Evolutionary conservation across 257 asterid genomes (phyloP), one percentile per base, ranked within the genome.

Genomic region (Sherardia arvensis): DNA sequence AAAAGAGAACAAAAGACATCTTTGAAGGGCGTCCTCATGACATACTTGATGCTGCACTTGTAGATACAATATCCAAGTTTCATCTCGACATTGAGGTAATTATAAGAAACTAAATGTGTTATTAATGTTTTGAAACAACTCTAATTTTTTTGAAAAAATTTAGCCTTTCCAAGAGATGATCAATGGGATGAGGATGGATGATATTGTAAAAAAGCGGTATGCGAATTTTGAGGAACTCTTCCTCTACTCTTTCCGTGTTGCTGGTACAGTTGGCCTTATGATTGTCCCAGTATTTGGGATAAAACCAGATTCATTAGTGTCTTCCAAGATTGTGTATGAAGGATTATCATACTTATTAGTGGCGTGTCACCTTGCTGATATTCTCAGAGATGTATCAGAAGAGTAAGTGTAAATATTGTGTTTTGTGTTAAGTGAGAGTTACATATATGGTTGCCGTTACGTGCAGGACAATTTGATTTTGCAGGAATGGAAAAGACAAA

Each of bases 41-140:
- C 62, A 70, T 84, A 82, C 82, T 88, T 28, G 96, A 88, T 69
- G 84, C 93, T 75, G 93, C 95, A 29, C 87, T 88, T 27, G 73
- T 88, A 17, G 78, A 88, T 66, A 88, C 95, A 1, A 72, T 88
- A 4, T 66, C 67, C 76, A 77, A 73, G 40, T 88, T 88, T 73
- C 93, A 90, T 27, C 69, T 84, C 29, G 93, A 84, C 78, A 84
- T 88, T 27, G 81, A 83, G 95, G 96, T 88, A 6, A 30, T 3
- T 6, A 3, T 30, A 2, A 30, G 3, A 30, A 2, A 30, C n/a
- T n/a, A n/a, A n/a, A n/a, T n/a, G n/a, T n/a, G n/a, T n/a, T n/a
- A n/a, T n/a, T n/a, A n/a, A n/a, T n/a, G n/a, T 30, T 30, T 30
- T 30, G 34, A 30, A 30, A 6, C 34, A 30, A 30, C 34, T 30